Evolutionary conservation across 768 basidiomycete genomes (phyloP).

Genomic region (Leccinellum rugosiceps): DNA sequence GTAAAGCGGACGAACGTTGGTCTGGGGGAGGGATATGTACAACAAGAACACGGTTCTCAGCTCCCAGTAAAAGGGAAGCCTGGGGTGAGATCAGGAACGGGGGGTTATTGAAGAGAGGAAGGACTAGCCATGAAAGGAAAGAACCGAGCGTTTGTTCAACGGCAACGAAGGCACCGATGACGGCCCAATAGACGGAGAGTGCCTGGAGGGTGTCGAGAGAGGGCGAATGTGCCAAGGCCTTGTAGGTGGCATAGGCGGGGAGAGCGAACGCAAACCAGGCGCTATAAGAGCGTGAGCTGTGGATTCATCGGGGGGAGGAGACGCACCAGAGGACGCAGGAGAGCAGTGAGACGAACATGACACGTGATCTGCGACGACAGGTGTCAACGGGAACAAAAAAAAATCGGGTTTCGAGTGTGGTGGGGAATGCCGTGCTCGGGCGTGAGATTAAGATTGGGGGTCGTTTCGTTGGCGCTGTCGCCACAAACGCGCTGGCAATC

Average conservation of each 20-base stretch:
- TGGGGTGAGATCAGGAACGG: conserved; percentile 26
- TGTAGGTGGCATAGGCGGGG: conserved; percentile 64
- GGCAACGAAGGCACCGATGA: conserved; percentile 57
- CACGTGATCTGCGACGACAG: no score
- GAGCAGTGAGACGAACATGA: conserved; percentile 46
- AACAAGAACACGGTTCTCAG: conserved; percentile 63
- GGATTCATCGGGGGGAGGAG: not conserved
- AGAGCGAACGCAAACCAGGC: conserved; percentile 71
- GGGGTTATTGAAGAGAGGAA: not conserved
- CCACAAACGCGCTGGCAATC: not conserved
- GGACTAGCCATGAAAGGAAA: conserved; percentile 60
- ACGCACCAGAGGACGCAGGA: conserved; percentile 50
- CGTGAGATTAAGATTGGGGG: no score
- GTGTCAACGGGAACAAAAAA: no score
- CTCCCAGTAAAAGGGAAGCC: conserved; percentile 80
- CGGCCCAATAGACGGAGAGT: conserved; percentile 63
- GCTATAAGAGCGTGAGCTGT: conserved; percentile 29
- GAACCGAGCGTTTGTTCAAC: conserved; percentile 63
- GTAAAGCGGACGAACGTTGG: conserved; percentile 43
- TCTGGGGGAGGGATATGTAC: conserved; percentile 68
- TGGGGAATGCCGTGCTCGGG: no score
- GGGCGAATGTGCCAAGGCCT: conserved; percentile 56
- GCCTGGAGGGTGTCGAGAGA: conserved; percentile 51
- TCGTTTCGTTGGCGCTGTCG: no score
- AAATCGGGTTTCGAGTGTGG: no score